phyloP scores from a whole-genome alignment of 2,329 filamentous ascomycete genomes.

The Rugonectria rugulosa region DNA sequence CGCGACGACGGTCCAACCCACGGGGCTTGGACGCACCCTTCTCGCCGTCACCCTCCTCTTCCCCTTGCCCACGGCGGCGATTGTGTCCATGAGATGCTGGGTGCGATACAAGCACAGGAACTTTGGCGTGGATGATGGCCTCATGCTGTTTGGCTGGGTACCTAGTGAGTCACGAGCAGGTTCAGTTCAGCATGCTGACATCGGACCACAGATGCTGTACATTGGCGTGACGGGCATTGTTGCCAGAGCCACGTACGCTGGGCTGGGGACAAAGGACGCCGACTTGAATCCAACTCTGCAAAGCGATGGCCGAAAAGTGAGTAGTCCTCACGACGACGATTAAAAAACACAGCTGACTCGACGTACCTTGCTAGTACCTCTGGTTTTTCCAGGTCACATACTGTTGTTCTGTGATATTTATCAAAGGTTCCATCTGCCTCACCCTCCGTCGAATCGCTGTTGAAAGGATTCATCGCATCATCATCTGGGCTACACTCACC shows the following conservation, averaged over 20 bases:
- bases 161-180: too few relatives aligned
- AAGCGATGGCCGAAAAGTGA: slow-evolving; percentile 19
- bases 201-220: slow-evolving; percentile 26
- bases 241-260: slow-evolving; percentile 1
- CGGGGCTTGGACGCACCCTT: slow-evolving; percentile 8
- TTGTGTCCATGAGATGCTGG: slow-evolving; percentile 6
- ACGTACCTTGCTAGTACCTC: slow-evolving; percentile 8
- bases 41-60: slow-evolving; percentile 5
- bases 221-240: slow-evolving; percentile 8
- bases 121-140: slow-evolving; percentile 13
- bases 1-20: not conserved
- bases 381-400: slow-evolving; percentile 22
- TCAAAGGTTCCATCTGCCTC: slow-evolving; percentile 28
- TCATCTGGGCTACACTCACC: slow-evolving; percentile 22
- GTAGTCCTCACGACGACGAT: not conserved
- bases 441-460: slow-evolving; percentile 27
- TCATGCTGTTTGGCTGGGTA: slow-evolving; percentile 15
- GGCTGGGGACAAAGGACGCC: slow-evolving; percentile 19
- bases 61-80: not conserved
- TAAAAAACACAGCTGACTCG: not conserved
- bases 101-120: not conserved
- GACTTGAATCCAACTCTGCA: slow-evolving; percentile 16
- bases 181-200: too few relatives aligned
- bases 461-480: slow-evolving; percentile 13
- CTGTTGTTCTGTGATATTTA: slow-evolving; percentile 16